Base-by-base conservation (phyloP, 257 asterid species). In the Petunia secreta region DNA sequence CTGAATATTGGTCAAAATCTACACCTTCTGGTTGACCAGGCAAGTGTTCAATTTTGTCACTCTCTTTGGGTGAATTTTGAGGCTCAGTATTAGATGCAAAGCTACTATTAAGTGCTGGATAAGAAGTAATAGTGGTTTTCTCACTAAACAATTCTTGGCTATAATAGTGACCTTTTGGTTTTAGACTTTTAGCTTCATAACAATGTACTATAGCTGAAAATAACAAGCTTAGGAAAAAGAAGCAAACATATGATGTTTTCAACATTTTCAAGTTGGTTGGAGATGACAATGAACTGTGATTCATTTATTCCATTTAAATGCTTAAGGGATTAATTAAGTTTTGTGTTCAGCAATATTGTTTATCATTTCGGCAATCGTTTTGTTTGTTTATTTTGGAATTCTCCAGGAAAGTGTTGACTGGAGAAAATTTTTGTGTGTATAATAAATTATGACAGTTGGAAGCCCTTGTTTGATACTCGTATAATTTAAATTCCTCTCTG, bases 11-110 rank as follows among this genome's bases (percentile, higher is more conserved):
- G 55, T 83, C 85, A 75, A 91, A 84, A 6, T 86, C 78, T 15
- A 87, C 89, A 37, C 50, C 62, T n/a, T 82, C 77, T 5, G 92
- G 93, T 58, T 91, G 89, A 8, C 90, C 91, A 1, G 92, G 90
- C 50, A 77, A 16, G 4, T 53, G 16, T 11, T 63, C 77, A 25
- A 84, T 77, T 63, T 54, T 80, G 38, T 84, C 57, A 4, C 52
- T 60, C 46, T 77, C 75, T 58, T 67, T 84, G 38, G 71, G 55
- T 55, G 80, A 75, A 10, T 69, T 75, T 65, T 76, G 80, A 75
- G 82, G 44, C 5, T 55, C 40, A 46, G 68, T 0, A 66, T 83
- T 48, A 1, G 34, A 39, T 5, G 39, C 48, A 38, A 5, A 38
- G 5, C 48, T 64, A 64, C 10, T 11, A 15, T 38, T 69, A 46